Conservation (phyloP, 129 eudicot species). For the Lactuca saligna region DNA sequence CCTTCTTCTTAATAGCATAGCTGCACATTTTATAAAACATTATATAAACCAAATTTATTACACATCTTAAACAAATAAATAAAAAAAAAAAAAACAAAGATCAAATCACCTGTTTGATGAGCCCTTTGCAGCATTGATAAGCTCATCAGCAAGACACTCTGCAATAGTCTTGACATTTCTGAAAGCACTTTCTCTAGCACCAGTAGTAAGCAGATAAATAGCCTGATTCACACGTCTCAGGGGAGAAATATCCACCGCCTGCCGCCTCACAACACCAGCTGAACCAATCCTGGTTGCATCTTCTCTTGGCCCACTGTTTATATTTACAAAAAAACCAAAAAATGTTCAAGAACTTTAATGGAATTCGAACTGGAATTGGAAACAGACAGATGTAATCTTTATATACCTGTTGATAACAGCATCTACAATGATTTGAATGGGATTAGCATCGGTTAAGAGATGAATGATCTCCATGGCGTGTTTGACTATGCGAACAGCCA, state of each 20-base stretch:
- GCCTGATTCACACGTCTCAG: slow-evolving; percentile 61
- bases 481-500: slow-evolving; percentile 63
- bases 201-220: slow-evolving; percentile 55
- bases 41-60: background rate
- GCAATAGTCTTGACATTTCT: slow-evolving; percentile 63
- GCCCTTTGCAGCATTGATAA: slow-evolving; percentile 70
- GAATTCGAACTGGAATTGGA: too few relatives aligned
- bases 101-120: slow-evolving; percentile 54
- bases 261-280: slow-evolving; percentile 72
- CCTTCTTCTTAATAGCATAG: slow-evolving; percentile 68
- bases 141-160: slow-evolving; percentile 69
- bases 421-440: slow-evolving; percentile 64
- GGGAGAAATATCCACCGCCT: slow-evolving; percentile 67
- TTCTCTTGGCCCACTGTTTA: slow-evolving; percentile 66
- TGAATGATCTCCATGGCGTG: slow-evolving; percentile 76
- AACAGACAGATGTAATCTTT: background rate
- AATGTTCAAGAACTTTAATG: background rate
- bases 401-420: slow-evolving; percentile 62
- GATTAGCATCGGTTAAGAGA: slow-evolving; percentile 54
- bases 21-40: slow-evolving; percentile 22
- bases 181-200: slow-evolving; percentile 64
- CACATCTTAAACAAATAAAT: background rate
- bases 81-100: background rate
- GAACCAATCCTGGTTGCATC: slow-evolving; percentile 67
- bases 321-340: background rate